Evolutionary conservation across 306 rosid species (phyloP), one percentile per base, ranked within the genome.

Genomic region (Glycine soja): DNA sequence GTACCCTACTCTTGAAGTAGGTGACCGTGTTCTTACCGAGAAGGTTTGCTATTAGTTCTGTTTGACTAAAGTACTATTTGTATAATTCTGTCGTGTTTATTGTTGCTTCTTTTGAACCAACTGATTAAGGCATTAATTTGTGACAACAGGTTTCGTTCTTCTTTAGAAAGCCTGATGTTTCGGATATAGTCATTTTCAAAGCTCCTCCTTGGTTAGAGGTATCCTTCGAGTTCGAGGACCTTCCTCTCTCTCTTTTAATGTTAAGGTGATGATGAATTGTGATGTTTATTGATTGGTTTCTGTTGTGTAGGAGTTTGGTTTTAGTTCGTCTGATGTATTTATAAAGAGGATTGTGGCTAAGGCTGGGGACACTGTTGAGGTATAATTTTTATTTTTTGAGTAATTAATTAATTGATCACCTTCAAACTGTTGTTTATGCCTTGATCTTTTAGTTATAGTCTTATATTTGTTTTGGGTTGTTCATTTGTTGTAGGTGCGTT

Each of bases 11-110:
- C 94, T 95, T 6, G 90, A 92, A 67, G 97, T 87, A 1, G 99
- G 99, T 51, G 99, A 95, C 70, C 99, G 99, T 6, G 80, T 95
- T 88, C 79, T 95, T 53, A 91, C 99, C 0, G 98, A 95, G 84
- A 95, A 95, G 99, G 99, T 95, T 34, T n/a, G 85, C 90, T 19
- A 19, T 9, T n/a, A 6, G 30, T 67, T 15, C 6, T 36, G 52
- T 54, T 57, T 2, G 14, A 11, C 48, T 65, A 1, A 38, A 65
- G 19, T 19, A 19, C 24, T 65, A 6, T 34, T 48, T 52, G 10
- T 15, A 0, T 46, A 46, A 24, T 24, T 24, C 30, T 24, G 30
- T 24, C 30, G 30, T 24, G 30, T 24, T 24, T 24, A 24, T 24
- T 24, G n/a, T n/a, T 24, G 30, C 30, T 24, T 24, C 30, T 24